phyloP scores from a whole-genome alignment of 306 rosid genomes.

The Ormosia semicastrata region DNA sequence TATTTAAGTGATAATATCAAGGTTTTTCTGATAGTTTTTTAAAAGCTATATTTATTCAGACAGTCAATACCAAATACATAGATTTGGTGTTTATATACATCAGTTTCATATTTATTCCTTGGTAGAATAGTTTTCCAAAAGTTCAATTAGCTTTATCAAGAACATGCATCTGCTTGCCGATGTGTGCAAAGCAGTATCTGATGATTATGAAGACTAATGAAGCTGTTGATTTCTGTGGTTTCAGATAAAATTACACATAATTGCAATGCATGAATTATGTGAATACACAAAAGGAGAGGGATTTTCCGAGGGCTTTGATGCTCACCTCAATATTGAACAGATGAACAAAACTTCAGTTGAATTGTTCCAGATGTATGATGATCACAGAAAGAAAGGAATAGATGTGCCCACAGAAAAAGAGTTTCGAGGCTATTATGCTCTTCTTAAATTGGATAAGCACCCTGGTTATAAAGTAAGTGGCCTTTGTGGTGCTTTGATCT shows the following conservation, averaged over 20 bases:
- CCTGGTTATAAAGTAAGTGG: slow-evolving; percentile 94
- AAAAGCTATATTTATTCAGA: slow-evolving; percentile 1
- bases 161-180: slow-evolving; percentile 22
- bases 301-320: slow-evolving; percentile 96
- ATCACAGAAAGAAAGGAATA: slow-evolving; percentile 95
- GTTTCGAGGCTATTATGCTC: slow-evolving; percentile 98
- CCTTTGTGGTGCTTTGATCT: slow-evolving; percentile 27
- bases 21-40: neutral
- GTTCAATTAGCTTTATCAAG: neutral
- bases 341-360: slow-evolving; percentile 99
- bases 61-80: neutral
- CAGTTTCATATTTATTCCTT: neutral
- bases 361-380: slow-evolving; percentile 92
- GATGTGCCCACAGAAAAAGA: slow-evolving; percentile 71
- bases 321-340: slow-evolving; percentile 98
- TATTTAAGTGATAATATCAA: slow-evolving; percentile 4
- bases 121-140: neutral
- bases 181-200: slow-evolving; percentile 15
- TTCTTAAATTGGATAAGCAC: slow-evolving; percentile 98
- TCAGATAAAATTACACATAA: slow-evolving; percentile 93
- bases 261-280: slow-evolving; percentile 95
- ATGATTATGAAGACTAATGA: slow-evolving; percentile 34
- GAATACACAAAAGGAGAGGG: slow-evolving; percentile 98
- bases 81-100: neutral
- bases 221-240: slow-evolving; percentile 35